These are phyloP conservation scores for Boletus rubescentipes DNA, from an alignment of 768 basidiomycete genomes.

Conservation along the genomic window DNA sequence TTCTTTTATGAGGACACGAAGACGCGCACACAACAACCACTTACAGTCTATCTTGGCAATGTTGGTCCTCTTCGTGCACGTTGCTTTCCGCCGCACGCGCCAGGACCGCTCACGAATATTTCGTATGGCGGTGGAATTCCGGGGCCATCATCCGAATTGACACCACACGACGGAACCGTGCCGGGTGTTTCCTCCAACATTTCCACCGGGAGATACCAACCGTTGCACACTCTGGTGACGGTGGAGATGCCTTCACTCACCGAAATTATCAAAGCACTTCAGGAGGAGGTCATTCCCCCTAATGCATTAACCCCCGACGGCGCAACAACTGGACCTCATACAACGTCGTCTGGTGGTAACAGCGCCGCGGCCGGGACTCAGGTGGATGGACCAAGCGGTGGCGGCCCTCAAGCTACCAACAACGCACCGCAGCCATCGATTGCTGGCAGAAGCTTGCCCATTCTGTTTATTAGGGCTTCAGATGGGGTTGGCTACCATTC, in stretches of 20 bases:
- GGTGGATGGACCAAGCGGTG: slow-evolving; percentile 27
- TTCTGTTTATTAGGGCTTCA: slow-evolving; percentile 76
- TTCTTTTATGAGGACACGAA: slow-evolving; percentile 81
- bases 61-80: slow-evolving; percentile 82
- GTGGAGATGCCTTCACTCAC: slow-evolving; percentile 80
- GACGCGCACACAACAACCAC: slow-evolving; percentile 60
- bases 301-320: slow-evolving; percentile 36
- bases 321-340: slow-evolving; percentile 37
- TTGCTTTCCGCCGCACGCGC: slow-evolving; percentile 69
- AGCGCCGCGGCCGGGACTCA: slow-evolving; percentile 26
- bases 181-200: slow-evolving; percentile 21
- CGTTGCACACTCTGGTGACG: slow-evolving; percentile 77
- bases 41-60: slow-evolving; percentile 88
- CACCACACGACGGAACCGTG: slow-evolving; percentile 25
- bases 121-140: slow-evolving; percentile 54
- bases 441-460: slow-evolving; percentile 66
- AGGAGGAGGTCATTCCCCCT: slow-evolving; percentile 61
- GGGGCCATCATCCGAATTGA: slow-evolving; percentile 35
- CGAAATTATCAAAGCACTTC: slow-evolving; percentile 76
- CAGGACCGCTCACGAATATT: slow-evolving; percentile 65
- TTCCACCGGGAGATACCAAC: slow-evolving; percentile 48
- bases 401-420: slow-evolving; percentile 20
- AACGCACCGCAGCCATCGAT: slow-evolving; percentile 48
- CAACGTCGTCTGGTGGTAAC: slow-evolving; percentile 28
- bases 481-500: slow-evolving; percentile 92